Evolutionary conservation across 148 eudicot species (phyloP), one percentile per base, ranked within the genome.

Genomic region (Rhododendron henanense): DNA sequence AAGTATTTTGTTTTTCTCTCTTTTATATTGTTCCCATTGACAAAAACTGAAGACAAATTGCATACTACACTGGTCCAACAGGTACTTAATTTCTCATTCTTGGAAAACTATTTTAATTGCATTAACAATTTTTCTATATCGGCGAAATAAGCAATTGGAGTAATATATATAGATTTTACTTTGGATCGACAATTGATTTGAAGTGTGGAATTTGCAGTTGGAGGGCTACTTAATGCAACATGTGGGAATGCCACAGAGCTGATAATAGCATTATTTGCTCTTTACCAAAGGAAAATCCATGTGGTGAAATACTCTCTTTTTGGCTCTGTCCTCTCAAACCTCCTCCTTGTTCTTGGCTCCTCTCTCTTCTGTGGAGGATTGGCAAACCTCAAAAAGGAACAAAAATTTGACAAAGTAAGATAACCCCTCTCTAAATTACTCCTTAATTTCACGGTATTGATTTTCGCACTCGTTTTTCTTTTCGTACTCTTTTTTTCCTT

Each of bases 191-290:
- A 78, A 23, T 47, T 65, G 14, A 65, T n/a, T n/a, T 18, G 41
- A 78, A 45, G 33, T 69, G 37, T 67, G 81, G 79, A 76, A 79
- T 61, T 89, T 83, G 87, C 93, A 95, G 98, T 95, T 84, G 98
- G 98, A 35, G 98, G 98, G 19, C 89, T 95, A 55, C 86, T 95
- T 21, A 95, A 95, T 91, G 98, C 98, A 74, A 95, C 98, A 78
- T 95, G 95, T 86, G 98, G 98, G 16, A 95, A 94, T 88, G 96
- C 92, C 31, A 95, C 96, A 50, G 98, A 95, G 88, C 89, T 95
- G 48, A 94, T 95, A 79, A 94, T 95, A 89, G 95, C 96, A 69
- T 87, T 95, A 79, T 88, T 94, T 53, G 98, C 98, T n/a, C 94
- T 95, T 65, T 84, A 87, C 78, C 87, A 90, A 85, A 51, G 90